Evolutionary conservation across 1,139 yeast species (phyloP), one percentile per base, ranked within the genome.

Genomic region (Sugiyamaella xylanicola): DNA sequence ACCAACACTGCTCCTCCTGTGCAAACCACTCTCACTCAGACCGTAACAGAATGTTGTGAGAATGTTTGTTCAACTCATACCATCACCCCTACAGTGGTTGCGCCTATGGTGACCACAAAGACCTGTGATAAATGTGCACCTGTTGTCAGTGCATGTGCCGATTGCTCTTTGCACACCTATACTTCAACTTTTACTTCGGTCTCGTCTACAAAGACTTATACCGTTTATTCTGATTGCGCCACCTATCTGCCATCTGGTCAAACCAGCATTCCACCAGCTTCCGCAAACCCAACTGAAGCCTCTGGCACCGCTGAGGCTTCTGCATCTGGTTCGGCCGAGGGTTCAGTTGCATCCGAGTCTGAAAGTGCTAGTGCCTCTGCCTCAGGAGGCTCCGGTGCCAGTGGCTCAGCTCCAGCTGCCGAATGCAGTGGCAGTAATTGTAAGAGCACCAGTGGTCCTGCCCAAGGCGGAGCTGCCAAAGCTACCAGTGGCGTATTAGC

Each of bases 1-100:
- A 29, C 29, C 2, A 21, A 36, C 15, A 19, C 49, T n/a, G 49
- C 29, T 35, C 41, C 20, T 19, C 46, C 46, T 4, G 37, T 42
- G 19, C 29, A 42, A 42, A 41, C 47, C 17, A 46, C 51, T 20
- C 15, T 45, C 36, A 42, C 51, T 5, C 54, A 45, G 15, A 45
- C 54, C 4, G 42, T 51, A 16, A 51, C 50, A 8, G 51, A 46
- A 19, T 70, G 71, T 59, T 61, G 65, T 49, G 51, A 60, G 21
- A 61, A 65, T 37, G 62, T 59, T 41, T 67, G 69, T 57, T 54
- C 60, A 25, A 57, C 66, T 9, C 47, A 55, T 15, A 63, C 66
- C 20, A 55, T 56, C 15, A 57, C 65, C 25, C 59, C 65, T n/a
- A 62, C 65, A 27, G 46, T 61, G 47, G 25, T 58, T 36, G 59